phyloP scores from a whole-genome alignment of 169 alveolate species.

The Plasmodium blacklocki region DNA sequence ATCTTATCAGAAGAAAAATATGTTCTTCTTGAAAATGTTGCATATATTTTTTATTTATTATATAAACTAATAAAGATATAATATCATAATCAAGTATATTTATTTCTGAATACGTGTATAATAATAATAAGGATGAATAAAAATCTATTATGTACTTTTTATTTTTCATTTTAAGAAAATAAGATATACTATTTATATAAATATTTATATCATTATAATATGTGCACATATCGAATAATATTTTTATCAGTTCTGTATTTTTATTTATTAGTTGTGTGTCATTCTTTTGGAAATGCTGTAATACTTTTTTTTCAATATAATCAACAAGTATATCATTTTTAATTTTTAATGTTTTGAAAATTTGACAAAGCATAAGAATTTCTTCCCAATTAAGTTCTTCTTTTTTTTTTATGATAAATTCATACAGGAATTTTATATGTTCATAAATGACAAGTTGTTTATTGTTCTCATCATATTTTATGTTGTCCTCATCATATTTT shows the following conservation, averaged over 20 bases:
- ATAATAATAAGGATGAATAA: constrained; percentile 39
- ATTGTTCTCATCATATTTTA: background rate
- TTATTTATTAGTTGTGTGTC: background rate
- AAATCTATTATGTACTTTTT: constrained; percentile 6
- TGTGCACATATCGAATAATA: constrained; percentile 72
- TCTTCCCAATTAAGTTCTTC: constrained; percentile 48
- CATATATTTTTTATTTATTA: constrained; percentile 45
- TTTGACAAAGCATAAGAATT: constrained; percentile 63
- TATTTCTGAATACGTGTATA: constrained; percentile 66
- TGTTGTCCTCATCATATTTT: too few species aligned
- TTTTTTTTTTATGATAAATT: constrained; percentile 56
- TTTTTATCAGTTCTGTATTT: constrained; percentile 31
- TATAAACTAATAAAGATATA: constrained; percentile 21
- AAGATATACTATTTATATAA: constrained; percentile 38
- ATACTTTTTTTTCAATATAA: constrained; percentile 45
- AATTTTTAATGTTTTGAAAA: constrained; percentile 57
- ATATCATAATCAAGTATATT: constrained; percentile 32
- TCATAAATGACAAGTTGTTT: too few species aligned
- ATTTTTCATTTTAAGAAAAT: constrained; percentile 32
- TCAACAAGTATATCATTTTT: constrained; percentile 31
- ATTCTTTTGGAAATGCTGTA: background rate
- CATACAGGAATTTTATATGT: constrained; percentile 18
- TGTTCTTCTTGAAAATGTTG: constrained; percentile 40
- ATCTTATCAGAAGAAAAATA: constrained; percentile 44
- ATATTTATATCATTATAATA: constrained; percentile 59